Base-by-base conservation (phyloP, 768 basidiomycete species). In the Leccinum longicurvipes region DNA sequence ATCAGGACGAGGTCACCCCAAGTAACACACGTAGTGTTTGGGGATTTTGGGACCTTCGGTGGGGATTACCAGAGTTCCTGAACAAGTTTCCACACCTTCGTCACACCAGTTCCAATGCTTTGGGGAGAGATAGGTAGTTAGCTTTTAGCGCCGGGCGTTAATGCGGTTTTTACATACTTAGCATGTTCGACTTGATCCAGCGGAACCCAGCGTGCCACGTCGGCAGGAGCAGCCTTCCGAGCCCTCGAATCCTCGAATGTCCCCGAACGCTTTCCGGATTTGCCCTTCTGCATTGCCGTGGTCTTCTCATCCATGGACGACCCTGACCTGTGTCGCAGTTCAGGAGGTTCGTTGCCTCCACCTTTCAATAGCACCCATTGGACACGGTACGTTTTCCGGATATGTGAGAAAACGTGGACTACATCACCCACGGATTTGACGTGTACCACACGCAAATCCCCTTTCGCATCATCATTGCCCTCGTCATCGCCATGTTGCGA, bases 371-470 rank as follows among this genome's bases (percentile, higher is more conserved):
- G 58, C 32, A 87, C 82, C 87, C 87, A 89, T 60, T 86, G 83
- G 17, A 82, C 78, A 55, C 84, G 80, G 67, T 89, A 95, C 12
- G 89, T 93, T 76, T 94, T 93, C 63, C 77, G 84, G 66, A 95
- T 90, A 67, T 98, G 94, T 9, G 91, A 93, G 72, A 97, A 97
- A 47, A 92, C 74, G 65, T 96, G 93, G 3, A 85, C 55, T 34
- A 95, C 83, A 56, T 87, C 80, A 11, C 86, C 86, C 21, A 76
- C 82, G 19, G 79, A 74, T 54, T 73, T 72, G 51, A 85, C 74
- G 55, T 76, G 72, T 36, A 72, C 62, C 21, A 89, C 76, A 17
- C 67, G 72, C 19, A 66, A 47, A 29, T 41, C 31, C 1, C 44
- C 60, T 14, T 53, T 51, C 1, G 45, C 44, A 24, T 4, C 9